Evolutionary conservation across 2,329 filamentous ascomycete species (phyloP), one percentile per base, ranked within the genome.

Genomic region (Bipolaris bicolor): DNA sequence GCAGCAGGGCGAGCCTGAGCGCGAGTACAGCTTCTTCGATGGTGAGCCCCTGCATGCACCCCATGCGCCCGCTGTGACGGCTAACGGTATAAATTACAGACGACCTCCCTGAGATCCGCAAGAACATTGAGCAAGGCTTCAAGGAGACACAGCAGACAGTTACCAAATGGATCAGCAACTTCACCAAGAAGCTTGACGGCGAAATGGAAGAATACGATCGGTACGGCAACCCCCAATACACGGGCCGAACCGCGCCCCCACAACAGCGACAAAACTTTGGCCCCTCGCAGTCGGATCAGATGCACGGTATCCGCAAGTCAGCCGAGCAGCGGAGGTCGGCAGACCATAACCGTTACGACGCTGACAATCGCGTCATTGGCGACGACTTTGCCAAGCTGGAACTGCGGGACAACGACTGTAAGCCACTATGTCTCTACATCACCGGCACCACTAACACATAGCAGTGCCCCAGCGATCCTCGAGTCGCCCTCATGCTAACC

Each of bases 91-190:
- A 4, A 11, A 29, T 5, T 18, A n/a, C 63, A 87, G 95, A 99
- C 69, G 95, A 99, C 66, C 85, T 99, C 13, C 94, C 95, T 1
- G 88, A 94, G 48, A 97, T 99, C 72, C 89, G 88, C 65, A 92
- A 97, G 74, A 97, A 96, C 71, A 85, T 99, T 66, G 90, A 89
- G 73, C 96, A 98, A 79, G 95, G 95, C 3, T 99, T 99, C 78
- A 72, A 92, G 53, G 93, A 99, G 72, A 98, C 95, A 1, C 95
- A 98, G 79, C 88, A 86, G 53, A 96, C 91, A 72, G 90, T 99
- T 68, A 98, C 96, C 79, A 86, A 86, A 48, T 98, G 94, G 93
- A 92, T 99, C 68, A 90, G 86, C 49, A 92, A 88, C 62, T 82
- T 99, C 74, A 95, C 91, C 80, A 98, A 98, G 85, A 91, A 89